Percentiles rank a stretch among this genome's conserved stretches.
Evolutionary conservation across 495 filamentous ascomycete species (phyloP).

Genomic region (Ascobolus immersus): DNA sequence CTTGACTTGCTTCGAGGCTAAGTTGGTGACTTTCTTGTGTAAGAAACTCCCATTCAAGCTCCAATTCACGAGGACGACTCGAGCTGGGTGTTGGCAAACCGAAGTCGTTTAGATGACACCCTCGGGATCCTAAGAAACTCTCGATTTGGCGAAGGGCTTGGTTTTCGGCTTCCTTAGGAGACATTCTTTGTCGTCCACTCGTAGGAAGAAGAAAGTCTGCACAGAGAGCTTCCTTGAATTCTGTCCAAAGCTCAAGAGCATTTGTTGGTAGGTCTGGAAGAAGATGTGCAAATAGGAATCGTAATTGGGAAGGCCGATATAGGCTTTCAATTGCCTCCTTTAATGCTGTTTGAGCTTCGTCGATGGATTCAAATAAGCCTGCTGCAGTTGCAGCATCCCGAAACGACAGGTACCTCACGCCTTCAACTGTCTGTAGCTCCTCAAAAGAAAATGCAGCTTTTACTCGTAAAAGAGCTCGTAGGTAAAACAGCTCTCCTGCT

Average conservation of each 20-base stretch:
- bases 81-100: not conserved
- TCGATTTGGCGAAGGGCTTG: not conserved
- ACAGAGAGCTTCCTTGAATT: conserved; percentile 1
- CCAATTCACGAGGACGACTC: not conserved
- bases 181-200: no score
- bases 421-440: conserved; percentile 1
- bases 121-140: not conserved
- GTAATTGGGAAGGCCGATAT: conserved; percentile 1
- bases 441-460: not conserved
- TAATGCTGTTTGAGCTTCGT: not conserved
- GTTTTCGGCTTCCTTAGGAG: not conserved
- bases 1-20: not conserved
- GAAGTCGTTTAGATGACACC: not conserved
- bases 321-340: conserved; percentile 3
- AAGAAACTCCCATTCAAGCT: conserved; percentile 1
- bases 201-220: conserved; percentile 1
- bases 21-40: not conserved
- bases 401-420: conserved; percentile 1
- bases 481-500: conserved; percentile 7
- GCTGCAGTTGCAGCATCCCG: conserved; percentile 3
- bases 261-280: not conserved
- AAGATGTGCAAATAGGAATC: conserved; percentile 6
- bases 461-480: conserved; percentile 2
- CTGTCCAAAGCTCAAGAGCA: conserved; percentile 3
- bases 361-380: conserved; percentile 5